phyloP scores from a whole-genome alignment of 2,329 filamentous ascomycete species.

The Penicillium janthinellum region DNA sequence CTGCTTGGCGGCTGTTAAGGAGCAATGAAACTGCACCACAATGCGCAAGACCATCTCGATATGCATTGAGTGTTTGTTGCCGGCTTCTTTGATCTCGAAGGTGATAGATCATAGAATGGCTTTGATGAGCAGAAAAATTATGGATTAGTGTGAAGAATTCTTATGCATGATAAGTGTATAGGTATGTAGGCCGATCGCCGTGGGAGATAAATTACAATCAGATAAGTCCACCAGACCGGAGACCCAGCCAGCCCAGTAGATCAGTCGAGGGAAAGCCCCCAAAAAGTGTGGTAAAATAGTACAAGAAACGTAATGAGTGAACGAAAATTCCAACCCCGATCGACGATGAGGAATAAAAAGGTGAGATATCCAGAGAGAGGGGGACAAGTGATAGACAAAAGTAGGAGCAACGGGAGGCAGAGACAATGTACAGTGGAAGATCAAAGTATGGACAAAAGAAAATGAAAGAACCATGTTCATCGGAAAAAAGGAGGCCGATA shows the following conservation, averaged over 20 bases:
- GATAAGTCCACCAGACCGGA: constrained; percentile 20
- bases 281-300: constrained; percentile 20
- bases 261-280: background rate
- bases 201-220: constrained; percentile 39
- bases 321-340: background rate
- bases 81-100: too few species aligned
- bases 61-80: too few species aligned
- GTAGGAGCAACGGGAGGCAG: constrained; percentile 21
- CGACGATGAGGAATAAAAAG: constrained; percentile 22
- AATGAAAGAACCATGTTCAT: constrained; percentile 25
- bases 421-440: constrained; percentile 28
- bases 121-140: background rate
- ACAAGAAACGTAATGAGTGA: constrained; percentile 19
- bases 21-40: too few species aligned
- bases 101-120: too few species aligned
- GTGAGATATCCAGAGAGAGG: background rate
- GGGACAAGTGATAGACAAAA: constrained; percentile 12
- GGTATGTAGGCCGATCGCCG: constrained; percentile 22
- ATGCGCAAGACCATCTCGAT: too few species aligned
- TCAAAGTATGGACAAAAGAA: constrained; percentile 26
- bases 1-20: too few species aligned
- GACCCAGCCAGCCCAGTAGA: constrained; percentile 27
- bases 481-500: constrained; percentile 12
- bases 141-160: background rate
- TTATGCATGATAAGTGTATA: constrained; percentile 26